Percentiles rank a stretch among this genome's conserved stretches.
phyloP scores from a whole-genome alignment of 805 yeast species.

The Zygosaccharomyces gambellarensis region DNA sequence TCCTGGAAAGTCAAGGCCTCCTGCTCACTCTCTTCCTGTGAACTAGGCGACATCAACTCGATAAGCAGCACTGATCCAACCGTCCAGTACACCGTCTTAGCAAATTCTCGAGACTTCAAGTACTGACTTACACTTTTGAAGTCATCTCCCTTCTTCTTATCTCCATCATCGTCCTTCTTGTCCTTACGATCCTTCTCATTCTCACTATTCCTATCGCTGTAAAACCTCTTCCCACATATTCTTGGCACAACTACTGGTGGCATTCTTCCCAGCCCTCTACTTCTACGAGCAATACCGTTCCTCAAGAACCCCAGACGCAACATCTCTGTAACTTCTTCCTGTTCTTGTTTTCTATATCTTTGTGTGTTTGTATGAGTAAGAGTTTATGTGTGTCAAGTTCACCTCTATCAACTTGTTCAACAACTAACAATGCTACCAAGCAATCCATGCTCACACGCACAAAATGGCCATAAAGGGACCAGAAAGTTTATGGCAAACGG shows the following conservation, averaged over 20 bases:
- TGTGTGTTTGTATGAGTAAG: not conserved
- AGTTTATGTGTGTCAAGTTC: too few species aligned
- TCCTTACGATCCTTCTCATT: constrained; percentile 2
- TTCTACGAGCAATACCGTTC: not conserved
- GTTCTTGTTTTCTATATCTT: not conserved
- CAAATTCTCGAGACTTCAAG: constrained; percentile 41
- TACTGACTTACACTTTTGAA: constrained; percentile 34
- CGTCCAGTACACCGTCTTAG: constrained; percentile 37
- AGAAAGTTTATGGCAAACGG: too few species aligned
- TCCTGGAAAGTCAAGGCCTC: constrained; percentile 64
- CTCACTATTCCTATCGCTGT: not conserved
- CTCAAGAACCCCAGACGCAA: not conserved
- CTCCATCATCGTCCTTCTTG: constrained; percentile 13
- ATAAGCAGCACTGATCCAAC: constrained; percentile 38
- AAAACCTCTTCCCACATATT: not conserved
- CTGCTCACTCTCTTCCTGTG: constrained; percentile 21
- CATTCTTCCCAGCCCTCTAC: not conserved
- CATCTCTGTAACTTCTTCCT: not conserved
- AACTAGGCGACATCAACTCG: constrained; percentile 25
- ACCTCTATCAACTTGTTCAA: too few species aligned
- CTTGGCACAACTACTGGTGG: not conserved
- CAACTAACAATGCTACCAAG: too few species aligned
- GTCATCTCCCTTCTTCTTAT: constrained; percentile 22
- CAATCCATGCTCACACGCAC: too few species aligned
- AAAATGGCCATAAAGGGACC: too few species aligned